phyloP scores from a whole-genome alignment of 2,329 filamentous ascomycete genomes.

The Dactylella cylindrospora region DNA sequence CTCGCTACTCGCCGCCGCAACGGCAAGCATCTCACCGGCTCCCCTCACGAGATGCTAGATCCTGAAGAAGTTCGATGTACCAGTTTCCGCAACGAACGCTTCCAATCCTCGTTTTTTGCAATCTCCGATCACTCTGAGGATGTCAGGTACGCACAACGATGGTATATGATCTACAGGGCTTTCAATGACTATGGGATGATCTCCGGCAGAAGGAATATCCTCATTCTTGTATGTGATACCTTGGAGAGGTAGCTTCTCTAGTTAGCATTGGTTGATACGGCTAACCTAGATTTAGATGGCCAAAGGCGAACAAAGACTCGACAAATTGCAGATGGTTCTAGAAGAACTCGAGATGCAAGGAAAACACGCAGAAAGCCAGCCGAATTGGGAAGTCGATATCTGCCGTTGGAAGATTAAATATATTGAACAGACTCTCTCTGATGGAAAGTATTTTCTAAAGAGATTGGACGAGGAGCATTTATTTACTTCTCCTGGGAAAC shows the following conservation, averaged over 20 bases:
- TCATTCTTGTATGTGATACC: background rate
- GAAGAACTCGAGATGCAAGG: no score
- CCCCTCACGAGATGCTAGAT: constrained; percentile 1
- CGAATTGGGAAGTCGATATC: no score
- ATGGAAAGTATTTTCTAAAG: no score
- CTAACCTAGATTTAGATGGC: no score
- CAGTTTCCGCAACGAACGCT: constrained; percentile 12
- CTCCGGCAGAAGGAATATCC: background rate
- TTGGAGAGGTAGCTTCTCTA: background rate
- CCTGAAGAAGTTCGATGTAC: constrained; percentile 3
- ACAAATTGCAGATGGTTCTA: no score
- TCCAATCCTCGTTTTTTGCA: background rate
- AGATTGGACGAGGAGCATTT: no score
- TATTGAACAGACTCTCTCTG: no score
- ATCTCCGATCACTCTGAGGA: constrained; percentile 2
- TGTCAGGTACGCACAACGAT: constrained; percentile 17
- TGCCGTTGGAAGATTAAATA: no score
- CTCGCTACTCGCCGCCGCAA: constrained; percentile 7
- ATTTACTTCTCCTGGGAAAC: no score
- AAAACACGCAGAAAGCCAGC: no score
- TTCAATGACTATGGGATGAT: background rate
- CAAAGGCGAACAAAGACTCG: no score
- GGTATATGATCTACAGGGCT: constrained; percentile 13
- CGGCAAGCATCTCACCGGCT: background rate
- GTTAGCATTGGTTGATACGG: no score